Evolutionary conservation across 345 rosid genomes (phyloP).

Genomic region (Citrus medica): DNA sequence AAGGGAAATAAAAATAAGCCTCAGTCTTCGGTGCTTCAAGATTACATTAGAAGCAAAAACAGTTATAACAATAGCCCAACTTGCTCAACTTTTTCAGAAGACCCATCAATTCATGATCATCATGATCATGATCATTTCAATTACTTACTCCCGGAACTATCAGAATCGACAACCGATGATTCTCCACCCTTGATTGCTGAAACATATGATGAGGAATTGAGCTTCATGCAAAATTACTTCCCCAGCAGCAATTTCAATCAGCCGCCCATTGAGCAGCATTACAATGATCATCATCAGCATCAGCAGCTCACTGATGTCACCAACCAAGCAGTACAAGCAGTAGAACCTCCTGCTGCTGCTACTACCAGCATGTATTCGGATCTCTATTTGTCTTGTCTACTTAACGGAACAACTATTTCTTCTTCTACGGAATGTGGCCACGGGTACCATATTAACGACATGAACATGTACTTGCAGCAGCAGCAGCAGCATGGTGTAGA

Average conservation of each 20-base stretch:
- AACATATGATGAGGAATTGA: conserved; percentile 61
- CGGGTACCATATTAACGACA: not conserved
- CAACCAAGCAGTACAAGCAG: conserved; percentile 12
- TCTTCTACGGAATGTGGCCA: conserved; percentile 6
- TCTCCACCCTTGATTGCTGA: conserved; percentile 28
- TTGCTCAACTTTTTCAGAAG: conserved; percentile 30
- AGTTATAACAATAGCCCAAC: conserved; percentile 17
- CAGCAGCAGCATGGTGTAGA: conserved; percentile 8
- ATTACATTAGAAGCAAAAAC: conserved; percentile 65
- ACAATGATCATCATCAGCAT: conserved; percentile 3
- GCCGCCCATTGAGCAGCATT: conserved; percentile 15
- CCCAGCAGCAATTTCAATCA: conserved; percentile 24
- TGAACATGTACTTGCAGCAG: conserved; percentile 12
- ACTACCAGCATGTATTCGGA: conserved; percentile 50
- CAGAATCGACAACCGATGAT: conserved; percentile 23
- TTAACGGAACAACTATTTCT: conserved; percentile 48
- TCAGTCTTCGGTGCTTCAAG: conserved; percentile 70
- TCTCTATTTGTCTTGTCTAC: conserved; percentile 49
- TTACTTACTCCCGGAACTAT: conserved; percentile 37
- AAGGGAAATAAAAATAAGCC: conserved; percentile 22
- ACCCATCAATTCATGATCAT: conserved; percentile 20
- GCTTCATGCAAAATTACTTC: conserved; percentile 64
- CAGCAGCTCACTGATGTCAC: not conserved
- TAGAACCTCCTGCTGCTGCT: conserved; percentile 11
- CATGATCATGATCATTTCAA: not conserved